phyloP scores from a whole-genome alignment of 352 stramenopile species.

The Bremia lactucae region DNA sequence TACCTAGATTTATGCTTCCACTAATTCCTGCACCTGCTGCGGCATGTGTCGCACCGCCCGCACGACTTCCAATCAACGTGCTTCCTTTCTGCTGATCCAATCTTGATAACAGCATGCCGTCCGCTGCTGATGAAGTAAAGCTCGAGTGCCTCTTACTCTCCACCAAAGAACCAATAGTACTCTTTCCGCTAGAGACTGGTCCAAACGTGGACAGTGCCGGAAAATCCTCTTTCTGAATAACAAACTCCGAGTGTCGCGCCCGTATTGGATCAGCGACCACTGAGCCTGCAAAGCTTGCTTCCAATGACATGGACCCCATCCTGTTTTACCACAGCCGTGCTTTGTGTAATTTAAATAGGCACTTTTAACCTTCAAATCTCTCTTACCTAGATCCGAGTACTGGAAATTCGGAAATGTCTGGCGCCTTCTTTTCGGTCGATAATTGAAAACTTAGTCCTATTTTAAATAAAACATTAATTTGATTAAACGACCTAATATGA shows the following conservation, averaged over 20 bases:
- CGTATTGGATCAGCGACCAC: conserved; percentile 27
- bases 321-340: conserved; percentile 11
- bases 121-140: conserved; percentile 56
- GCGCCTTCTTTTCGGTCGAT: conserved; percentile 50
- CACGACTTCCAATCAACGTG: conserved; percentile 52
- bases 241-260: conserved; percentile 60
- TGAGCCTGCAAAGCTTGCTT: conserved; percentile 30
- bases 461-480: no score
- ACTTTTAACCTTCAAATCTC: background rate
- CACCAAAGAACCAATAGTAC: conserved; percentile 21
- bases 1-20: conserved; percentile 41
- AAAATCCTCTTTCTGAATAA: conserved; percentile 84
- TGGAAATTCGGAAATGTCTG: conserved; percentile 81
- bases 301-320: conserved; percentile 49
- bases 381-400: conserved; percentile 47
- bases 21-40: conserved; percentile 6
- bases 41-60: conserved; percentile 4
- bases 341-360: background rate
- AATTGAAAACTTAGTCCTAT: conserved; percentile 43
- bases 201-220: conserved; percentile 68
- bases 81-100: conserved; percentile 30
- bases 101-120: conserved; percentile 43
- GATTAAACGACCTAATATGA: no score
- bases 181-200: conserved; percentile 38
- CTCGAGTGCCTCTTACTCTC: conserved; percentile 61